These are phyloP conservation scores for Fusarium caatingaense DNA, from an alignment of 2,329 filamentous ascomycete genomes.

Conservation along the genomic window DNA sequence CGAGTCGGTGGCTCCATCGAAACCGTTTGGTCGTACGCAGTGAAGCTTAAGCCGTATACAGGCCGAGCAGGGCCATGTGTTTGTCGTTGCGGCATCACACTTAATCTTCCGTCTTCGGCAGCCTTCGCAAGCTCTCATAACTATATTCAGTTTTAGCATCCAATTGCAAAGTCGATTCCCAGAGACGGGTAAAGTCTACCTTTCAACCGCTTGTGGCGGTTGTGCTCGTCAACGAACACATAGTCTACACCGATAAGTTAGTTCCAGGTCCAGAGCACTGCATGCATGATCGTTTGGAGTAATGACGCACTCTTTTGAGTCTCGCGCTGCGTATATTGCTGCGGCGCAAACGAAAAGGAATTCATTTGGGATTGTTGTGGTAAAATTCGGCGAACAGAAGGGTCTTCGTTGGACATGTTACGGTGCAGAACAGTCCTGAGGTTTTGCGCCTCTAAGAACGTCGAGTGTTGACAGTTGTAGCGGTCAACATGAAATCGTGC, in stretches of 20 bases:
- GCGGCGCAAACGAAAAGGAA: slow-evolving; percentile 80
- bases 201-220: slow-evolving; percentile 96
- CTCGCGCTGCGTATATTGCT: slow-evolving; percentile 67
- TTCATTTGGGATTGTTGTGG: slow-evolving; percentile 73
- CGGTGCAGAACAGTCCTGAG: slow-evolving; percentile 33
- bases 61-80: slow-evolving; percentile 96
- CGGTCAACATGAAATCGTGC: slow-evolving; percentile 49
- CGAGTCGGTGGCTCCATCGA: slow-evolving; percentile 61
- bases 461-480: slow-evolving; percentile 27
- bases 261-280: slow-evolving; percentile 4
- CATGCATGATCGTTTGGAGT: slow-evolving; percentile 17
- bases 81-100: slow-evolving; percentile 96
- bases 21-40: slow-evolving; percentile 88
- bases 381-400: slow-evolving; percentile 69
- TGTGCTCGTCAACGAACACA: slow-evolving; percentile 99
- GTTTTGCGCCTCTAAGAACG: slow-evolving; percentile 44
- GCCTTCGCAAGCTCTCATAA: slow-evolving; percentile 97
- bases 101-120: slow-evolving; percentile 97
- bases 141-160: slow-evolving; percentile 57
- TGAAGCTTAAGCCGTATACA: slow-evolving; percentile 92
- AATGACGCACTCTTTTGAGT: slow-evolving; percentile 83
- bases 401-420: slow-evolving; percentile 70
- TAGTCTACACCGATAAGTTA: slow-evolving; percentile 72
- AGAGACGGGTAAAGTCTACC: slow-evolving; percentile 63
- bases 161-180: not conserved